A percentile compares a stretch with the other conserved stretches of the same genome.
Conservation (phyloP, 768 basidiomycete genomes). For the Collybia sp. region DNA sequence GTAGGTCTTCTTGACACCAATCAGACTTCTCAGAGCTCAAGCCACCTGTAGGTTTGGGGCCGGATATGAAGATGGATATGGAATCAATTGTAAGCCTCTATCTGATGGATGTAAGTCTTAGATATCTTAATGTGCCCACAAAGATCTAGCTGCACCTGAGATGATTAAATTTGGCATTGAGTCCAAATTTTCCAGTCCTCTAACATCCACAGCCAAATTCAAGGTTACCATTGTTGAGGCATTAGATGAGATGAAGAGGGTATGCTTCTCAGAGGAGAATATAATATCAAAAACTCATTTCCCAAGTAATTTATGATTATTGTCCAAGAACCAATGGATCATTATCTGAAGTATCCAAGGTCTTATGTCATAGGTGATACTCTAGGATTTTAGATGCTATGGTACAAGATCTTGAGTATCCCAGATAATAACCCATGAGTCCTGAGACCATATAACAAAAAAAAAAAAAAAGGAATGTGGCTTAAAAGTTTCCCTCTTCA, state of each 20-base stretch:
- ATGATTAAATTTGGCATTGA: conserved; percentile 92
- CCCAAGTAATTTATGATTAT: neutral
- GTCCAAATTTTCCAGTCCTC: conserved; percentile 67
- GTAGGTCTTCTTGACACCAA: conserved; percentile 25
- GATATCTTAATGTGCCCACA: neutral
- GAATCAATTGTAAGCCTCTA: conserved; percentile 76
- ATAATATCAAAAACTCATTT: neutral
- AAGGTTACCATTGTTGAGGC: conserved; percentile 57
- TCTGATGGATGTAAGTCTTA: too few relatives aligned
- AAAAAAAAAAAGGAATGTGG: neutral
- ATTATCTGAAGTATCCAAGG: too few relatives aligned
- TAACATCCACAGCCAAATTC: conserved; percentile 70
- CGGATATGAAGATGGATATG: conserved; percentile 81
- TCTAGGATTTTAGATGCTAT: too few relatives aligned
- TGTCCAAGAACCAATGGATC: too few relatives aligned
- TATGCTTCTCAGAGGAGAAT: conserved; percentile 35
- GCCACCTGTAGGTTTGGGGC: conserved; percentile 66
- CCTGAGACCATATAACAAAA: neutral
- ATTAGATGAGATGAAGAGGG: conserved; percentile 61
- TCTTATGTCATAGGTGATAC: too few relatives aligned
- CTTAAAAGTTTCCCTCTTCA: conserved; percentile 27
- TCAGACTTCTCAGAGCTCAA: neutral
- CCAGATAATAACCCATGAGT: neutral
- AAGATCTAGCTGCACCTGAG: conserved; percentile 78
- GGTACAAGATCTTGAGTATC: too few relatives aligned